Percentiles rank a stretch among this genome's conserved stretches.
Evolutionary conservation across 2,329 filamentous ascomycete genomes (phyloP).

Genomic region (Sporothrix dimorphospora): DNA sequence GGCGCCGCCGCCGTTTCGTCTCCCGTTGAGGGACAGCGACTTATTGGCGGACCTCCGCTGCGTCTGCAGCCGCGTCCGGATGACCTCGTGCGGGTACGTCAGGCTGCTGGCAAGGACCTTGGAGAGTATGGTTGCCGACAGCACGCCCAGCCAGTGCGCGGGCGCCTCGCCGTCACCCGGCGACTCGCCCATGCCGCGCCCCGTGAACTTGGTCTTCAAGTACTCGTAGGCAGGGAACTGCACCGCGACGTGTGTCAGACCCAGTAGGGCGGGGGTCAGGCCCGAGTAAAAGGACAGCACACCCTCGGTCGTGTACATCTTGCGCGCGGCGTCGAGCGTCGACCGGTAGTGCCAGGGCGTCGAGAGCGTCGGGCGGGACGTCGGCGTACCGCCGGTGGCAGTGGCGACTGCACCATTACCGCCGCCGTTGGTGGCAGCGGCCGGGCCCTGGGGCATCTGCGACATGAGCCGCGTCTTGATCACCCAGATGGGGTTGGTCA

Average conservation of each 20-base stretch:
- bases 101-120: conserved; percentile 93
- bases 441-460: conserved; percentile 59
- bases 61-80: conserved; percentile 90
- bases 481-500: conserved; percentile 98
- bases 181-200: conserved; percentile 79
- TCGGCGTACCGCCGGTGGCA: conserved; percentile 53
- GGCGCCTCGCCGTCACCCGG: conserved; percentile 57
- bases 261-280: conserved; percentile 86
- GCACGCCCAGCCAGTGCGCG: conserved; percentile 79
- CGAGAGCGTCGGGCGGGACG: conserved; percentile 58
- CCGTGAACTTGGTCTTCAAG: conserved; percentile 88
- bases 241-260: conserved; percentile 92
- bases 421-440: neutral
- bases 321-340: conserved; percentile 87
- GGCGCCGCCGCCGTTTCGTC: neutral
- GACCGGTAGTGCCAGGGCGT: conserved; percentile 90
- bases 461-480: conserved; percentile 99
- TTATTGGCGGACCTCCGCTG: conserved; percentile 67
- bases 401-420: neutral
- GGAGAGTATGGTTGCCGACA: conserved; percentile 87
- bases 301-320: conserved; percentile 94
- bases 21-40: too few species aligned
- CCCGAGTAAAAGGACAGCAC: conserved; percentile 92
- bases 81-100: conserved; percentile 96
- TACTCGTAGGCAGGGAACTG: conserved; percentile 97